These are phyloP conservation scores for Hexamita inflata DNA, from an alignment of 208 protist genomes.

Conservation along the genomic window DNA sequence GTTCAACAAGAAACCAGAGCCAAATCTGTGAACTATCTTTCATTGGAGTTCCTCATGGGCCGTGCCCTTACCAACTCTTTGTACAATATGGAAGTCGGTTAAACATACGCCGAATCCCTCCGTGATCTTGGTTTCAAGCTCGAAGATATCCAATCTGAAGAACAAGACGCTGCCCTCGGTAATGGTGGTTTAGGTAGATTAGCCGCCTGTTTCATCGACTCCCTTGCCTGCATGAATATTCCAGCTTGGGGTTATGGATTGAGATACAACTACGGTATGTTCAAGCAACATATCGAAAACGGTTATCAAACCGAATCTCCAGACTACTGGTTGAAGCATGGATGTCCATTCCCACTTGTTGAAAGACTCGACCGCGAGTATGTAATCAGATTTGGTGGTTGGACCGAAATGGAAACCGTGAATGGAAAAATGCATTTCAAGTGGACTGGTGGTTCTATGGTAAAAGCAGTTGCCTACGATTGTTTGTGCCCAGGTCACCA, in stretches of 20 bases:
- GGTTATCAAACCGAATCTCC: conserved; percentile 32
- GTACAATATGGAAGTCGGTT: neutral
- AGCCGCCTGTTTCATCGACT: conserved; percentile 56
- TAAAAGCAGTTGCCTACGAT: conserved; percentile 37
- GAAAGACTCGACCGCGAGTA: conserved; percentile 16
- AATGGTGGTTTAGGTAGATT: conserved; percentile 50
- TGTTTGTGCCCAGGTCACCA: conserved; percentile 20
- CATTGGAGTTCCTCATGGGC: conserved; percentile 40
- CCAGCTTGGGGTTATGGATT: conserved; percentile 53
- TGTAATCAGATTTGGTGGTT: conserved; percentile 23
- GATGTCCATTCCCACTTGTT: conserved; percentile 12
- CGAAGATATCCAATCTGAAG: conserved; percentile 39
- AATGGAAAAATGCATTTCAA: conserved; percentile 2
- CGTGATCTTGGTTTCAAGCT: conserved; percentile 41
- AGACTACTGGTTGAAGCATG: conserved; percentile 34
- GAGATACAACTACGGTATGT: conserved; percentile 37
- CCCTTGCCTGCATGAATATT: conserved; percentile 45
- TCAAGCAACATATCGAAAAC: conserved; percentile 28
- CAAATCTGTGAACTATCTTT: conserved; percentile 37
- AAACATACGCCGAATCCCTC: conserved; percentile 35
- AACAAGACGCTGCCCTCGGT: conserved; percentile 38
- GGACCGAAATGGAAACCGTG: neutral
- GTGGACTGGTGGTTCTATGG: conserved; percentile 8
- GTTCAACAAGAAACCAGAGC: neutral
- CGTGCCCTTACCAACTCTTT: conserved; percentile 32